Conservation (phyloP, 257 asterid genomes). For the Voacanga thouarsii region DNA sequence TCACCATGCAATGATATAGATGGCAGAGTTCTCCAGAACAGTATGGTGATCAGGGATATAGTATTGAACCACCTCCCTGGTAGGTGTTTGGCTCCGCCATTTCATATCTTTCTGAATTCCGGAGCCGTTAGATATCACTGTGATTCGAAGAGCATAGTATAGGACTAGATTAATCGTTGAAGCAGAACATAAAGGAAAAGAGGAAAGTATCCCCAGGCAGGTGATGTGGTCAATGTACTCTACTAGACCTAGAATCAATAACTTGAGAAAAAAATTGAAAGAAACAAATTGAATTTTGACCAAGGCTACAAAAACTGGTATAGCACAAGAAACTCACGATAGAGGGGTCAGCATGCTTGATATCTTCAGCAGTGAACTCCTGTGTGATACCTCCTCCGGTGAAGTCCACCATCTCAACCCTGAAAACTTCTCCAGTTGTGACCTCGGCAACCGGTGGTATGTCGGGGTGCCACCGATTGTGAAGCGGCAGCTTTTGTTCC, state of each 20-base stretch:
- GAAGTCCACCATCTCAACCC: constrained; percentile 89
- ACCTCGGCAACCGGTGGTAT: constrained; percentile 78
- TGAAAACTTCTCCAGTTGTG: constrained; percentile 49
- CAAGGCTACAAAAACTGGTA: background rate
- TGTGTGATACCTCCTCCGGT: constrained; percentile 71
- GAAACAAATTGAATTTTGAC: background rate
- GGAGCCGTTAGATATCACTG: background rate
- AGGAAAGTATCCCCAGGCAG: too few relatives aligned
- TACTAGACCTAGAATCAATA: too few relatives aligned
- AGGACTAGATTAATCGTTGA: background rate
- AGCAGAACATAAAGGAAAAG: too few relatives aligned
- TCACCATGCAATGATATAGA: too few relatives aligned
- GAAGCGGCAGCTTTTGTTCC: constrained; percentile 67
- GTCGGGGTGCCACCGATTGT: constrained; percentile 88
- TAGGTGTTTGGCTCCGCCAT: too few relatives aligned
- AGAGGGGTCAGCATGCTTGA: constrained; percentile 53
- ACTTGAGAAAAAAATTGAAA: too few relatives aligned
- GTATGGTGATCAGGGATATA: too few relatives aligned
- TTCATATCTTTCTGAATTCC: background rate
- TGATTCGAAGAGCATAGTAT: background rate
- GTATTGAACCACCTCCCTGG: too few relatives aligned
- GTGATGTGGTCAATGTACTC: too few relatives aligned
- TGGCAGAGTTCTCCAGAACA: too few relatives aligned
- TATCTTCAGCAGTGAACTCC: constrained; percentile 57
- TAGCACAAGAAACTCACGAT: constrained; percentile 44